A percentile compares a stretch with the other conserved stretches of the same genome.
Evolutionary conservation across 2,329 filamentous ascomycete species (phyloP).

Genomic region (Emericellopsis cladophorae): DNA sequence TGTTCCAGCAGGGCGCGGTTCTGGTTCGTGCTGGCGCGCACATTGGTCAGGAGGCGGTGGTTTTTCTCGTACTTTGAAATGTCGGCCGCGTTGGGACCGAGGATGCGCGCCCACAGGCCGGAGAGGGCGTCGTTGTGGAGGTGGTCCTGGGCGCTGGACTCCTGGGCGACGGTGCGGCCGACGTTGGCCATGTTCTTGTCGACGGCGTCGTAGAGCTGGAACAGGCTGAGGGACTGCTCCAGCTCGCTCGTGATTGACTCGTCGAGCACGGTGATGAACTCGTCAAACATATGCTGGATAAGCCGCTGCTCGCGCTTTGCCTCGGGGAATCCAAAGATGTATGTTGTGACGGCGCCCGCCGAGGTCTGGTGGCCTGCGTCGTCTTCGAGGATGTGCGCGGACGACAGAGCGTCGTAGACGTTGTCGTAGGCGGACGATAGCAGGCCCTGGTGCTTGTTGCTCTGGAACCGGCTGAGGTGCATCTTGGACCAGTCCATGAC

Average conservation of each 20-base stretch:
- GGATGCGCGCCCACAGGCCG: constrained; percentile 73
- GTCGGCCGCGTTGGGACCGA: constrained; percentile 61
- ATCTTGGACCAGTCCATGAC: constrained; percentile 95
- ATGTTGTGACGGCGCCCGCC: constrained; percentile 55
- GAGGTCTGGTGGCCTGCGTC: constrained; percentile 45
- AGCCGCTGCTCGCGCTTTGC: constrained; percentile 71
- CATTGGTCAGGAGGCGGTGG: constrained; percentile 61
- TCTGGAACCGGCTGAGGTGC: constrained; percentile 61
- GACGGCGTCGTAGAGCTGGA: constrained; percentile 82
- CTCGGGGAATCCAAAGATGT: constrained; percentile 67
- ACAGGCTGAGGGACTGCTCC: constrained; percentile 65
- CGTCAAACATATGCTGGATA: constrained; percentile 71
- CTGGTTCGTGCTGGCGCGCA: constrained; percentile 70
- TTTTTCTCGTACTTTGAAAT: constrained; percentile 92
- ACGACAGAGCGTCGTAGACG: constrained; percentile 63
- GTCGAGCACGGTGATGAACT: constrained; percentile 78
- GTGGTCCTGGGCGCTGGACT: constrained; percentile 69
- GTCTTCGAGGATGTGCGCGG: constrained; percentile 47
- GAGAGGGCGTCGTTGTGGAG: constrained; percentile 71
- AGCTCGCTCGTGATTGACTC: constrained; percentile 80
- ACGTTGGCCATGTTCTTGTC: constrained; percentile 85
- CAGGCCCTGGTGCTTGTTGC: constrained; percentile 39
- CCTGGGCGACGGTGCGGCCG: constrained; percentile 72
- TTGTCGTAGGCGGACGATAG: constrained; percentile 70
- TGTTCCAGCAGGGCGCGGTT: constrained; percentile 82